Evolutionary conservation across 106 monocot species (phyloP).

Genomic region (Phalaenopsis equestris): DNA sequence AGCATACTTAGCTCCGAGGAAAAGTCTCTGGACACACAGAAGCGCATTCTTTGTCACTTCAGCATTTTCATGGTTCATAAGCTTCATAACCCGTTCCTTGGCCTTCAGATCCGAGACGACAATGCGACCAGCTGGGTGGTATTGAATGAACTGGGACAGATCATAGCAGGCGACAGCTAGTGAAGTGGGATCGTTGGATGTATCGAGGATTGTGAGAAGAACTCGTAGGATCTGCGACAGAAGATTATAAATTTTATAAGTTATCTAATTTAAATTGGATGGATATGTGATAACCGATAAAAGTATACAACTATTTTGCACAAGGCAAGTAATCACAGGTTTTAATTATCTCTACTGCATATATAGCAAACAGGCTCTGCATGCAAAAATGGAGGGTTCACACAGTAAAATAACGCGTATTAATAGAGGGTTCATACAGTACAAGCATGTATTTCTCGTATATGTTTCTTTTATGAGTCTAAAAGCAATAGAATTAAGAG

Average conservation of each 20-base stretch:
- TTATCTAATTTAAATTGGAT: neutral
- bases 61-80: conserved; percentile 80
- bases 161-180: conserved; percentile 90
- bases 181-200: conserved; percentile 80
- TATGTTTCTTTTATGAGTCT: too few relatives aligned
- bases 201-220: conserved; percentile 79
- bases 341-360: too few relatives aligned
- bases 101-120: conserved; percentile 68
- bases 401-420: too few relatives aligned
- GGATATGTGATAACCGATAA: too few relatives aligned
- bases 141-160: conserved; percentile 86
- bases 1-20: conserved; percentile 93
- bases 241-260: neutral
- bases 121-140: conserved; percentile 69
- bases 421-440: too few relatives aligned
- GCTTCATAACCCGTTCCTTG: conserved; percentile 92
- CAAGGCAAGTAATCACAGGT: too few relatives aligned
- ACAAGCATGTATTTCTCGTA: too few relatives aligned
- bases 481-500: too few relatives aligned
- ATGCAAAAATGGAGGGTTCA: too few relatives aligned
- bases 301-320: too few relatives aligned
- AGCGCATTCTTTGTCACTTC: conserved; percentile 93
- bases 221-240: conserved; percentile 71
- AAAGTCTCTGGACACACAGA: conserved; percentile 86
- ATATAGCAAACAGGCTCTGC: too few relatives aligned